Evolutionary conservation across 441 rosid genomes (phyloP).

Genomic region (Erysimum cheiri): DNA sequence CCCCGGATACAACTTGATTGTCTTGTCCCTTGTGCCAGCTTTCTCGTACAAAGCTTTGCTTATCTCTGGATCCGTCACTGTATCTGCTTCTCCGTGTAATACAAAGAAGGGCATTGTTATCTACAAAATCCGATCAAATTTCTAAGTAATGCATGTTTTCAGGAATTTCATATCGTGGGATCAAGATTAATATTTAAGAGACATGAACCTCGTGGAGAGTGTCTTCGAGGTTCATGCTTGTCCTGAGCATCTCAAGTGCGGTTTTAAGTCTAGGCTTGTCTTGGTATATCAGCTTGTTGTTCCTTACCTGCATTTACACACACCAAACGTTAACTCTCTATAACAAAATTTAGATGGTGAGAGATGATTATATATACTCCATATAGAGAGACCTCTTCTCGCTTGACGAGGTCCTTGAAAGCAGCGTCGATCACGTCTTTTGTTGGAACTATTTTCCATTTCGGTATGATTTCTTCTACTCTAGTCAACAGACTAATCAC

Average conservation of each 20-base stretch:
- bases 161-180: neutral
- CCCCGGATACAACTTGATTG: constrained; percentile 75
- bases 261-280: constrained; percentile 95
- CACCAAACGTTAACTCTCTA: neutral
- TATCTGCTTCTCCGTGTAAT: constrained; percentile 90
- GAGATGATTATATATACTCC: neutral
- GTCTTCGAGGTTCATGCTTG: constrained; percentile 87
- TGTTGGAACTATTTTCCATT: constrained; percentile 97
- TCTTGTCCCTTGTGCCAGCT: constrained; percentile 84
- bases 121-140: constrained; percentile 15
- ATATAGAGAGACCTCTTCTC: constrained; percentile 65
- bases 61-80: constrained; percentile 92
- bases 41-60: constrained; percentile 83
- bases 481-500: constrained; percentile 76
- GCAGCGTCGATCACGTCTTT: constrained; percentile 87
- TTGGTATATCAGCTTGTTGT: constrained; percentile 90
- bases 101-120: constrained; percentile 81
- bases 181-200: neutral
- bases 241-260: constrained; percentile 91
- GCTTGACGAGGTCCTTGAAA: constrained; percentile 83
- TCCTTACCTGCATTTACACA: constrained; percentile 65
- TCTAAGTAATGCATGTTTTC: neutral
- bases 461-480: constrained; percentile 87
- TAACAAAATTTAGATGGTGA: constrained; percentile 1
- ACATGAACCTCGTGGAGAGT: constrained; percentile 51